Evolutionary conservation across 306 rosid genomes (phyloP).

Genomic region (Cucurbita maxima): DNA sequence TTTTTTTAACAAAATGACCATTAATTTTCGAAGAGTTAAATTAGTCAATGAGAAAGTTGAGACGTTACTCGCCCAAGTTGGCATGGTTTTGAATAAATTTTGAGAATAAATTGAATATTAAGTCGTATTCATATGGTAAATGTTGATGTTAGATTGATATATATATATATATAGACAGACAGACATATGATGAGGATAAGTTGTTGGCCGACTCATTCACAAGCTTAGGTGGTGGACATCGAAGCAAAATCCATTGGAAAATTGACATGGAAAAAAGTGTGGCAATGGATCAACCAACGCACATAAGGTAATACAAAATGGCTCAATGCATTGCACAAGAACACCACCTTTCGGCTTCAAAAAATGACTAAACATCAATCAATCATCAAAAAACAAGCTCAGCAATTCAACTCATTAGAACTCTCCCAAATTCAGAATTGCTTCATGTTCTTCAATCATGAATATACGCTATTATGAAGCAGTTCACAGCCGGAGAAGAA

Average conservation of each 20-base stretch:
- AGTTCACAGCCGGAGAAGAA: not conserved
- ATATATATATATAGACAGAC: too few relatives aligned
- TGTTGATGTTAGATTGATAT: too few relatives aligned
- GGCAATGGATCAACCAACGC: not conserved
- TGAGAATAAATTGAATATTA: too few relatives aligned
- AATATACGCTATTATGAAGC: not conserved
- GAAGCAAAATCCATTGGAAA: not conserved
- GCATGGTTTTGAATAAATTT: too few relatives aligned
- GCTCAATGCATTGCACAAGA: not conserved
- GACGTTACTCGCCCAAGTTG: too few relatives aligned
- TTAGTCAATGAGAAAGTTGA: too few relatives aligned
- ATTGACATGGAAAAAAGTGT: not conserved
- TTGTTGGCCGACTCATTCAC: not conserved
- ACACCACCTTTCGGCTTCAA: not conserved
- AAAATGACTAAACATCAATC: not conserved
- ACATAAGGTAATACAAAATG: not conserved
- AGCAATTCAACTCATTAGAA: not conserved
- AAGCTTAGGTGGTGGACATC: not conserved
- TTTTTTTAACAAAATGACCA: too few relatives aligned
- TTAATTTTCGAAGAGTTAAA: too few relatives aligned
- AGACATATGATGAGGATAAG: too few relatives aligned
- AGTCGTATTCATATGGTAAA: too few relatives aligned
- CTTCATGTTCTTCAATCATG: not conserved
- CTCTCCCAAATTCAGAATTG: not conserved
- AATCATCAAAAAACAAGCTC: not conserved